Evolutionary conservation across 1,284 basidiomycete genomes (phyloP), one percentile per base, ranked within the genome.

Genomic region (Clitocybe nebularis): DNA sequence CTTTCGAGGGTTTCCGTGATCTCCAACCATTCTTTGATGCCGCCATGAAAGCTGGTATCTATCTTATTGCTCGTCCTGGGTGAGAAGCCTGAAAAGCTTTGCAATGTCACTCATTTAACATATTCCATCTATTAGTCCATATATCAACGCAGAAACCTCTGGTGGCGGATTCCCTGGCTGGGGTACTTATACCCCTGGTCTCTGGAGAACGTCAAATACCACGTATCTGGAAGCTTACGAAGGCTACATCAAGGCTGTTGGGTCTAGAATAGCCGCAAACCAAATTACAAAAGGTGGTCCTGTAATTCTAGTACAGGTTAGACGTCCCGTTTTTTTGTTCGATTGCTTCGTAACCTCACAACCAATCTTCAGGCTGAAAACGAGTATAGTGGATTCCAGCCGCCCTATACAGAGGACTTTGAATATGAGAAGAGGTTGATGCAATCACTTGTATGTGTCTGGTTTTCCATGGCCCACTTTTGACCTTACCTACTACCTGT

Each of bases 251-350:
- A 60, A 65, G 21, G 58, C 63, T 16, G 54, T 73, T 4, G 68
- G 67, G 10, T 40, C 55, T 0, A 59, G 64, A 29, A 59, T 77
- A 24, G 73, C 74, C 11, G 60, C 61, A 40, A 74, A 77, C 52
- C 65, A 79, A 52, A 69, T 79, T 39, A 68, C 72, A 14, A 66
- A 72, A 34, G 73, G 71, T 11, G 74, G 74, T 0, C 74, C 74
- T 14, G 61, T 77, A 14, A 77, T 80, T 39, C 64, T 77, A 17
- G 71, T 77, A 26, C 77, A 77, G 59, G 73, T 68, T 44, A 25
- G 47, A 33, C 21, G 30, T 28, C 11, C 28, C 2, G 13, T 21
- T 4, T 19, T 35, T 5, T 36, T 8, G 22, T 17, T 7, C 5
- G 7, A n/a, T n/a, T n/a, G n/a, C n/a, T n/a, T n/a, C n/a, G n/a